Base-by-base conservation (phyloP, 129 eudicot genomes). In the Ambrosia artemisiifolia region DNA sequence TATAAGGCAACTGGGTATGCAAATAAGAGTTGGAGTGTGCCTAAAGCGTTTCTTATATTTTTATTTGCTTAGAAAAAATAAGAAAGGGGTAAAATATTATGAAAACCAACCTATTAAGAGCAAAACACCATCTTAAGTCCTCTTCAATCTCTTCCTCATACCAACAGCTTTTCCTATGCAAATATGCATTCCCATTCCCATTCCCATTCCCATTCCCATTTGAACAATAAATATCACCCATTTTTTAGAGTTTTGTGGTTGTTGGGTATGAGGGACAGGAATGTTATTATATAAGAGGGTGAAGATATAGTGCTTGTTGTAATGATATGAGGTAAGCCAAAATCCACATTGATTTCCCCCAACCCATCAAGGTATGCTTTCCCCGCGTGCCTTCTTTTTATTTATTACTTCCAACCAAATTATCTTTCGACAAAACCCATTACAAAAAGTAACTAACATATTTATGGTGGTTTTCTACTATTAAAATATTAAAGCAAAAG, bases 121-220 rank as follows among this genome's bases (percentile, higher is more conserved):
- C 91, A 67, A 90, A 90, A 12, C 95, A 90, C 96, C 95, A 90
- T 72, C 89, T 87, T 66, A 90, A 87, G 61, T 90, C 81, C 72
- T 73, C 91, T 74, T 90, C 96, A 51, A 90, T 79, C 81, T 85
- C 87, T 75, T 90, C 96, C 67, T 90, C 96, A 59, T 85, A 90
- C 96, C 96, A 90, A 56, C 97, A 91, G 46, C 92, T 86, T 83
- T 88, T 90, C 75, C 96, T 85, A 18, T 85, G 93, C 61, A 65
- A 70, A 56, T 56, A 70, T n/a, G 35, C 71, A 79, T 71, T 71
- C 0, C 67, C 83, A 69, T 77, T 78, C 10, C 76, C 81, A 81
- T 73, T 74, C 13, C 78, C 77, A 46, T 70, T 71, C 10, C 18
- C 44, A 69, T 73, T 65, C 1, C 69, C 85, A 71, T 66, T 84